A percentile compares a stretch with the other conserved stretches of the same genome.
These are phyloP conservation scores for Pestalotiopsis sp. DNA, from an alignment of 2,329 filamentous ascomycete species.

Conservation along the genomic window DNA sequence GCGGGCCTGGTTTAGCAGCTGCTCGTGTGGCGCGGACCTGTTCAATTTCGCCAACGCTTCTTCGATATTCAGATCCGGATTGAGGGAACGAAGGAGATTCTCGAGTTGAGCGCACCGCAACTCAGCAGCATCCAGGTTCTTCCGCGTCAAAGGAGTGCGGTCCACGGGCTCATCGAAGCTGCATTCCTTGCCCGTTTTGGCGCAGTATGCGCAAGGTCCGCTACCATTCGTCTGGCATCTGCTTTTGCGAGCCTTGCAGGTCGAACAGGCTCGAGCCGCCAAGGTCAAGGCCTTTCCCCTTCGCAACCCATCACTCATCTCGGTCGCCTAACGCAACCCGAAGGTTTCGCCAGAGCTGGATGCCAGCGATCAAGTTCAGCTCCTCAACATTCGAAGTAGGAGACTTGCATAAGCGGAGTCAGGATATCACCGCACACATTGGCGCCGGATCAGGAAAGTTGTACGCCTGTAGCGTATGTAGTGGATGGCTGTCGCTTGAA, in stretches of 20 bases:
- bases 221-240: conserved; percentile 18
- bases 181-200: conserved; percentile 32
- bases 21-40: conserved; percentile 5
- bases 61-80: conserved; percentile 31
- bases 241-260: conserved; percentile 27
- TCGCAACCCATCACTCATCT: not conserved
- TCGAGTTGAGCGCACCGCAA: conserved; percentile 29
- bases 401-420: too few species aligned
- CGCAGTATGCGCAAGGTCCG: conserved; percentile 32
- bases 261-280: conserved; percentile 18
- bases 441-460: too few species aligned
- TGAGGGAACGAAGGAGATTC: conserved; percentile 27
- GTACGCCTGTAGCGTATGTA: too few species aligned
- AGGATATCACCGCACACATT: too few species aligned
- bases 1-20: not conserved
- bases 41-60: conserved; percentile 16
- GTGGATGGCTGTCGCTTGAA: too few species aligned
- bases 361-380: too few species aligned
- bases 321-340: not conserved
- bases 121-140: conserved; percentile 37
- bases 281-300: not conserved
- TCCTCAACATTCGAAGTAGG: too few species aligned
- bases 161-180: conserved; percentile 34
- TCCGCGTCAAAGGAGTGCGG: conserved; percentile 37
- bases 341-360: too few species aligned